A percentile compares a stretch with the other conserved stretches of the same genome.
Evolutionary conservation across 139 green algal species (phyloP).

Genomic region (Micractinium conductrix): DNA sequence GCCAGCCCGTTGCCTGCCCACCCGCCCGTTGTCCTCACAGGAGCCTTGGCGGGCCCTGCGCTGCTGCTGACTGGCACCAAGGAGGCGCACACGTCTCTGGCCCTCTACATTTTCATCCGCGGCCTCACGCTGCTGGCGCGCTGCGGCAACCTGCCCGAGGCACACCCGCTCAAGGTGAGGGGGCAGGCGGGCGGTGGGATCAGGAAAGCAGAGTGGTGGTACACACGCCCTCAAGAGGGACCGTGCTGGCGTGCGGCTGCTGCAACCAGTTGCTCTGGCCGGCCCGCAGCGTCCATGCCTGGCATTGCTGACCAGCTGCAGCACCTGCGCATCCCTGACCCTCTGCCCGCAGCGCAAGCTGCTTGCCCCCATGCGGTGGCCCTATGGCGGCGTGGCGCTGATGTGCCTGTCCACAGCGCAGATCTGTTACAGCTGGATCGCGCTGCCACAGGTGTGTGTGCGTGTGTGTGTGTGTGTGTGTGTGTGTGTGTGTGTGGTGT

Average conservation of each 20-base stretch:
- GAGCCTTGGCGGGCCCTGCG: constrained; percentile 81
- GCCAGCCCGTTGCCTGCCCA: no score
- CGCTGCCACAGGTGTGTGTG: constrained; percentile 62
- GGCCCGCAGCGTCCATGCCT: neutral
- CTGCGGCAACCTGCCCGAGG: constrained; percentile 78
- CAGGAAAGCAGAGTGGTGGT: no score
- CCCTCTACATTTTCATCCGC: constrained; percentile 85
- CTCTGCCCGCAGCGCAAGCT: constrained; percentile 45
- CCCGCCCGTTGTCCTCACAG: constrained; percentile 44
- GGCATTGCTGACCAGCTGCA: neutral
- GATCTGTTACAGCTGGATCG: constrained; percentile 83
- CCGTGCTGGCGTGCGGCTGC: no score
- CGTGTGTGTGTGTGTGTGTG: no score
- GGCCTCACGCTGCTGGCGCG: constrained; percentile 88
- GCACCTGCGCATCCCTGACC: no score
- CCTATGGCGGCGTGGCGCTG: constrained; percentile 86
- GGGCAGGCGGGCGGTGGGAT: neutral
- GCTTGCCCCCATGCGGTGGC: constrained; percentile 69
- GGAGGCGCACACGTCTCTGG: constrained; percentile 81
- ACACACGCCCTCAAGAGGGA: no score
- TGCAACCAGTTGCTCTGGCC: neutral
- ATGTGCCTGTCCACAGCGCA: constrained; percentile 75
- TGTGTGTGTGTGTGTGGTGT: no score
- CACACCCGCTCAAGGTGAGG: constrained; percentile 23
- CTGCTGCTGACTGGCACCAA: constrained; percentile 77